A percentile compares a stretch with the other conserved stretches of the same genome.
These are phyloP conservation scores for Batrachochytrium dendrobatidis DNA, from an alignment of 371 early-diverging fungal species.

Conservation along the genomic window DNA sequence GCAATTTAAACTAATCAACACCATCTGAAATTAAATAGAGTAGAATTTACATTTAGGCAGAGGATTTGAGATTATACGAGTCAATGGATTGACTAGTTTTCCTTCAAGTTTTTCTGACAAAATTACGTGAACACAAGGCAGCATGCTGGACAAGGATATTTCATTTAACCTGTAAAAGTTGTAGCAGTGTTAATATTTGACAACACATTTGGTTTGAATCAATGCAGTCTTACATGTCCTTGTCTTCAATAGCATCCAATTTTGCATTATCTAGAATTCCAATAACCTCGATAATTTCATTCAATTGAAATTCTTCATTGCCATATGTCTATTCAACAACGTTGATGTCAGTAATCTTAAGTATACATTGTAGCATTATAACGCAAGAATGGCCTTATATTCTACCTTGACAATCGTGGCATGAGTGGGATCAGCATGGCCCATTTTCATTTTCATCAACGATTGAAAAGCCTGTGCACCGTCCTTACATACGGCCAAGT, in stretches of 20 bases:
- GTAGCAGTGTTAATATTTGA: background rate
- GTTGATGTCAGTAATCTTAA: too few species aligned
- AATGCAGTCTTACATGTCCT: background rate
- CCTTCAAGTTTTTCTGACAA: background rate
- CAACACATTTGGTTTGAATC: too few species aligned
- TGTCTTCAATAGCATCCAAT: background rate
- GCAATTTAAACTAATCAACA: background rate
- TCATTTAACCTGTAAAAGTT: background rate
- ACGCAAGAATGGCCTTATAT: too few species aligned
- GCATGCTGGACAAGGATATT: background rate
- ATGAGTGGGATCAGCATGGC: background rate
- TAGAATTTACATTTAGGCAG: background rate
- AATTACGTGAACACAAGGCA: background rate
- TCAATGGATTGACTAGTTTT: background rate
- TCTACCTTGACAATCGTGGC: background rate
- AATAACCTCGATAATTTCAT: conserved; percentile 21
- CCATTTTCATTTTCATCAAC: background rate
- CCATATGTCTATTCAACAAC: conserved; percentile 20
- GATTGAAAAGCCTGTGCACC: background rate
- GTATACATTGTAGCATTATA: too few species aligned
- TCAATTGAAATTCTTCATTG: conserved; percentile 14
- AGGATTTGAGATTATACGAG: background rate
- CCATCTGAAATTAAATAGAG: background rate
- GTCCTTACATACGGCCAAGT: background rate
- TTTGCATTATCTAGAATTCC: conserved; percentile 18